Base-by-base conservation (phyloP, 371 early-diverging fungal species). In the Amoeboaphelidium protococcarum region DNA sequence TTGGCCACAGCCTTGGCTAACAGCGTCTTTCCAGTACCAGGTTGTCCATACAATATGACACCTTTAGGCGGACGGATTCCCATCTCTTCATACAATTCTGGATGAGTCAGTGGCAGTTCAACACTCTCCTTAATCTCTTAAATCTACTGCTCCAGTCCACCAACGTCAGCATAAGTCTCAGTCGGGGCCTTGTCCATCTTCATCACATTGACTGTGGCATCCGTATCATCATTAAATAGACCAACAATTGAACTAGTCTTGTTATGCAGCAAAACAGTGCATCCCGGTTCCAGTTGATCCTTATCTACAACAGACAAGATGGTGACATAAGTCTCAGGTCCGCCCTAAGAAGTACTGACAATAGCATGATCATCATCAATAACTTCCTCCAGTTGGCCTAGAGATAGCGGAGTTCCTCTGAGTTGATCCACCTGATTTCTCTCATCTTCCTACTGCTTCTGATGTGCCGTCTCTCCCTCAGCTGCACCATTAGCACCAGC, bases 21-120 rank as follows among this genome's bases (percentile, higher is more conserved):
- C 27, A 99, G 65, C 0, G 99, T 99, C 62, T 99, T 99, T 57
- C 91, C 96, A 3, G 99, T 98, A 53, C 99, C 99, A 2, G 98
- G 99, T 0, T 80, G 79, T 56, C 98, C 99, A 60, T 98, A 99
- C 24, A 99, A 64, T 59, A 99, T 91, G 22, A 99, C 99, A 49
- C 99, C 99, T 67, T 98, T 98, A n/a, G 99, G 99, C 25, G 97
- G 98, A 54, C 83, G 84, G 52, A 99, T 98, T 54, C 99, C 99
- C 88, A 99, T 95, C 60, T 96, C 92, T 65, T 96, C 92, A 61
- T 92, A 99, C 46, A 98, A 63, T 68, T 99, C 99, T 3, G 99
- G 99, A 65, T 98, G 97, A 25, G 95, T 98, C 45, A 99, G 66
- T 6, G 99, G 99, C 49, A 99, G 70, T 64, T 99, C 99, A 12